These are phyloP conservation scores for Apiosordaria backusii DNA, from an alignment of 495 filamentous ascomycete genomes.

Conservation along the genomic window DNA sequence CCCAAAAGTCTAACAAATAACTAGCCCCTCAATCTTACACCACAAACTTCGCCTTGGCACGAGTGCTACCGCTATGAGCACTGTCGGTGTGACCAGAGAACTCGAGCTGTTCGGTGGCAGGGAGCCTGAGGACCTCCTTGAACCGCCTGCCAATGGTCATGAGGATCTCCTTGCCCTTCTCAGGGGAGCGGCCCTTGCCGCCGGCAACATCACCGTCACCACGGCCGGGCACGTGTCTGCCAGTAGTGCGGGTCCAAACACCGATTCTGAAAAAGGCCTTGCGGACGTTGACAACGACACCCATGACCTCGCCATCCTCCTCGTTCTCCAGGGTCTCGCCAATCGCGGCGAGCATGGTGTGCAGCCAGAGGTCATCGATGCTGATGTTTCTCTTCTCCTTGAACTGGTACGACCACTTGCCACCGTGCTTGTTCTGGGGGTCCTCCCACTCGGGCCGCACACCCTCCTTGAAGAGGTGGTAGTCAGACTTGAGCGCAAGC, in stretches of 20 bases:
- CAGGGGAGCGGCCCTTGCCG: conserved; percentile 64
- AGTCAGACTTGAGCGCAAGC: conserved; percentile 94
- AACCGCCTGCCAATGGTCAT: conserved; percentile 80
- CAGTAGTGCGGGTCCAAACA: conserved; percentile 85
- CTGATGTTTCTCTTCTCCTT: conserved; percentile 86
- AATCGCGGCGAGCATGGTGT: conserved; percentile 93
- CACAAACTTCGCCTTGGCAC: conserved; percentile 89
- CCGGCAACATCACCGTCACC: conserved; percentile 65
- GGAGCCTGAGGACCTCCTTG: conserved; percentile 82
- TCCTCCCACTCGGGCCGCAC: conserved; percentile 99
- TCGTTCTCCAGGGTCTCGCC: conserved; percentile 96
- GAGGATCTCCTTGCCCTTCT: conserved; percentile 80
- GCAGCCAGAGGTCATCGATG: conserved; percentile 95
- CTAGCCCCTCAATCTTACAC: conserved; percentile 50
- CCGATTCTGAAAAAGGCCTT: conserved; percentile 97
- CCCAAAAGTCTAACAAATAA: background rate
- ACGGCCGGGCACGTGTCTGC: conserved; percentile 72
- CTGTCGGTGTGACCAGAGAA: conserved; percentile 96
- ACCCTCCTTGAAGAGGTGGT: conserved; percentile 98
- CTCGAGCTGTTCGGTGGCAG: conserved; percentile 72
- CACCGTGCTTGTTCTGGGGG: conserved; percentile 94
- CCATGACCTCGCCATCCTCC: conserved; percentile 96
- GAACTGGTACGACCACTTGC: conserved; percentile 97
- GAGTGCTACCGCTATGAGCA: conserved; percentile 85
- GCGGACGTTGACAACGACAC: conserved; percentile 96